Base-by-base conservation (phyloP, 2,329 filamentous ascomycete species). In the Aspergillus fructus region DNA sequence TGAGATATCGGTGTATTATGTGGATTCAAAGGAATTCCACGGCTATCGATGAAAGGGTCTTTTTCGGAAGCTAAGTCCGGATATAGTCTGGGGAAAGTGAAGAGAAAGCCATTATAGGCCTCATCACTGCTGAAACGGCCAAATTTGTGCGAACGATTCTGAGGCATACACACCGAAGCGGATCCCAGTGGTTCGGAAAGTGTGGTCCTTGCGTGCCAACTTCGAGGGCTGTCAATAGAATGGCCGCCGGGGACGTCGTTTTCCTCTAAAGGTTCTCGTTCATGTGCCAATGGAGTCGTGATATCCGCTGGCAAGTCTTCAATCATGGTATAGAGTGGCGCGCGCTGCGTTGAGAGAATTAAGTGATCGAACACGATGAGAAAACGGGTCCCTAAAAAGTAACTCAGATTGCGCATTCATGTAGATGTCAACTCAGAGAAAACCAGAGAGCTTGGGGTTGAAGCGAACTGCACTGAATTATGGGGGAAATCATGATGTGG, bases 1-100 rank as follows among this genome's bases (percentile, higher is more conserved):
- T 40, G 51, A 12, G 52, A 53, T 46, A 49, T 59, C 15, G 59
- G 59, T 7, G 57, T 59, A 51, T 57, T 59, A 21, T 53, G 37
- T 11, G 57, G 49, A n/a, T 60, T 62, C 15, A 33, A 13, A 8
- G 53, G 57, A 43, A 41, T 42, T 43, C 40, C 49, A 12, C 42
- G 24, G n/a, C 17, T 19, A 40, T 55, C 48, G 41, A 57, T 24
- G 41, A 59, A 49, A 4, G 41, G 49, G 37, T 56, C 50, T 17
- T 33, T 56, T 4, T 55, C 53, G 21, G 40, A 24, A 12, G 50
- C 17, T 6, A 47, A 8, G 40, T 52, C 48, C 6, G 45, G 54
- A 15, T 37, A 43, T n/a, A 46, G 11, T n/a, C 23, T 41, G 17
- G 46, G 52, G 39, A 37, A 41, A 9, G 46, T 42, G 23, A 33